Base-by-base conservation (phyloP, 352 stramenopile species). In the Globisporangium yorkense region DNA sequence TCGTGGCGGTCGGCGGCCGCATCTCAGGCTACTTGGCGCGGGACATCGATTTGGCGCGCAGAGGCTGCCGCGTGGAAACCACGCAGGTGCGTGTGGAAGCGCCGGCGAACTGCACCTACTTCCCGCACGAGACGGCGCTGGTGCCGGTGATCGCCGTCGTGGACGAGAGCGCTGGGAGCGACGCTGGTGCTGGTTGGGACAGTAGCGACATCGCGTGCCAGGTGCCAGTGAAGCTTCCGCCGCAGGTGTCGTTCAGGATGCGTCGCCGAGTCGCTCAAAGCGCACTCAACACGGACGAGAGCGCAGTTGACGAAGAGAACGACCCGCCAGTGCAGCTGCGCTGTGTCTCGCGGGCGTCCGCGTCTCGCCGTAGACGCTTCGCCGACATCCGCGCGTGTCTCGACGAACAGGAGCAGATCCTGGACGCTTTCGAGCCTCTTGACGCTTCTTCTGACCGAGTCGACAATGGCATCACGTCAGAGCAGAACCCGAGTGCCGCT, bases 21-120 rank as follows among this genome's bases (percentile, higher is more conserved):
- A 77, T 91, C 52, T 79, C 77, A 1, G 80, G 83, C 2, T 92
- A 92, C 55, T 56, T 92, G 21, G 78, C 83, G 7, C 73, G 77
- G 9, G 43, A 70, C 0, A 46, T 92, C 21, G 66, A 84, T 51
- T 65, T 92, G 10, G 7, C 47, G 13, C 75, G 78, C 1, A 51
- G 66, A 39, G 83, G 79, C 1, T 89, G 75, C 48, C 0, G 57
- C 9, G 61, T 85, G 39, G 24, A 46, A 29, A 59, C 80, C 18
- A 62, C 48, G 5, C 40, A 40, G 13, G 57, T 87, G 41, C 37
- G 57, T 2, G 83, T 91, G 18, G 52, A 67, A 0, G 64, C 63
- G 12, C 61, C 83, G 2, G 50, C 57, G 1, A 72, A 78, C 63
- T 92, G 80, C 61, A 68, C 70, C 3, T 92, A 92, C 50, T 92